These are phyloP conservation scores for Lichtheimia ornata DNA, from an alignment of 371 early-diverging fungal species.

Conservation along the genomic window DNA sequence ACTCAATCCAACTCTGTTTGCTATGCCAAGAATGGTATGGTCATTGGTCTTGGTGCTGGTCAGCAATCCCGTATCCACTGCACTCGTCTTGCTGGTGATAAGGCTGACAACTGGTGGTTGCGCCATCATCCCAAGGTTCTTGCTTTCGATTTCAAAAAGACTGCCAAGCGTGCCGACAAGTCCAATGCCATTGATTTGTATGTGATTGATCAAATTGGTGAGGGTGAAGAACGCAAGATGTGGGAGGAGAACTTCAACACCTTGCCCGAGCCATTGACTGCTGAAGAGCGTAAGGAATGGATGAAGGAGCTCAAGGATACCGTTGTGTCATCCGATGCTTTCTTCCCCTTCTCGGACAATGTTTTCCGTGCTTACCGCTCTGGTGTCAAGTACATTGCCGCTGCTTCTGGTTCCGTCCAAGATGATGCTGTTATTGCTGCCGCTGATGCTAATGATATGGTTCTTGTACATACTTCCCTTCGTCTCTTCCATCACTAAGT, in stretches of 20 bases:
- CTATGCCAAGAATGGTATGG: constrained; percentile 97
- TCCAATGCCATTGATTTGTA: constrained; percentile 97
- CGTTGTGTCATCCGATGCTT: constrained; percentile 92
- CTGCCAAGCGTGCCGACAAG: constrained; percentile 91
- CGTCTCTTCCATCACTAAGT: constrained; percentile 95
- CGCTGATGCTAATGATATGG: constrained; percentile 85
- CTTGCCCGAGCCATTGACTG: constrained; percentile 81
- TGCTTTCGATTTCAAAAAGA: constrained; percentile 82
- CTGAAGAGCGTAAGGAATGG: constrained; percentile 80
- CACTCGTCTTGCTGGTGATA: constrained; percentile 97
- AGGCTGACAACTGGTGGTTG: constrained; percentile 98
- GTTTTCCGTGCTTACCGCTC: constrained; percentile 84
- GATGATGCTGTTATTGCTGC: constrained; percentile 84
- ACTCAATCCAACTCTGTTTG: constrained; percentile 98
- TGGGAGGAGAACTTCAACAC: constrained; percentile 82
- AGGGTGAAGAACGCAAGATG: constrained; percentile 74
- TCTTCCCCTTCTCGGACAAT: constrained; percentile 98
- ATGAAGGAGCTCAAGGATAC: constrained; percentile 72
- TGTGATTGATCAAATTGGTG: constrained; percentile 84
- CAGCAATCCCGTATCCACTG: constrained; percentile 98
- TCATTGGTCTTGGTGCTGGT: constrained; percentile 97
- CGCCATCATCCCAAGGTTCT: constrained; percentile 94
- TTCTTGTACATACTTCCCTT: constrained; percentile 79
- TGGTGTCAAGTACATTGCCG: constrained; percentile 89
- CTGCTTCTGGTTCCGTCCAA: constrained; percentile 90